Percentiles rank a stretch among this genome's conserved stretches.
These are phyloP conservation scores for Asterella californica DNA, from an alignment of 225 moss, liverwort and hornwort genomes.

Conservation along the genomic window DNA sequence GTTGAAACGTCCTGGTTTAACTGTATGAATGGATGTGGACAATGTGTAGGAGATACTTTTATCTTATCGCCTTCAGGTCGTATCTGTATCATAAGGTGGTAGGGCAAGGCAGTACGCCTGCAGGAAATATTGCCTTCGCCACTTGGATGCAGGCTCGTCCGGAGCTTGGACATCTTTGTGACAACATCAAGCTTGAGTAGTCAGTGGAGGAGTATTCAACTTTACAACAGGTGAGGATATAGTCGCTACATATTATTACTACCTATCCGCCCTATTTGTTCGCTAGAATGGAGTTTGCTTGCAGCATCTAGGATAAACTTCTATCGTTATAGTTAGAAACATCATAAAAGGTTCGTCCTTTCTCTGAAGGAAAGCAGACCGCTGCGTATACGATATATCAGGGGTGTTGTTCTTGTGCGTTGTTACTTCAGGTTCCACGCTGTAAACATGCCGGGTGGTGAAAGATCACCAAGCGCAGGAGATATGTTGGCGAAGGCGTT, in stretches of 20 bases:
- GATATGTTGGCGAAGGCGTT: not conserved
- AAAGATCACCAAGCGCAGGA: not conserved
- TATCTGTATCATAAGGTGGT: conserved; percentile 86
- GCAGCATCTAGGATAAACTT: not conserved
- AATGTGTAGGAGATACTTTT: conserved; percentile 89
- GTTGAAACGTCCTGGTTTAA: not conserved
- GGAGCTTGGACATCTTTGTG: conserved; percentile 98
- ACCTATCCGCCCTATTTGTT: not conserved
- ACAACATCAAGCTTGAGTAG: conserved; percentile 89
- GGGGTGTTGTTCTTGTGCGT: not conserved
- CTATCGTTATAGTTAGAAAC: not conserved
- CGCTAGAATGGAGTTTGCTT: not conserved
- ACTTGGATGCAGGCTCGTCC: conserved; percentile 96
- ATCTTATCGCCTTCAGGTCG: conserved; percentile 90
- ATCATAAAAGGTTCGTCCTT: not conserved
- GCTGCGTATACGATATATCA: not conserved
- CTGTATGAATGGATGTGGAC: not conserved
- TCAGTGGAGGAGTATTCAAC: not conserved
- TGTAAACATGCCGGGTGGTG: not conserved
- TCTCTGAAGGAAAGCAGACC: not conserved
- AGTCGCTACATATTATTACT: not conserved
- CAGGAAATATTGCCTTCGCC: conserved; percentile 67
- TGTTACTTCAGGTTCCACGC: not conserved
- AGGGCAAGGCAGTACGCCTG: conserved; percentile 52
- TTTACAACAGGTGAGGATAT: conserved; percentile 11